A percentile compares a stretch with the other conserved stretches of the same genome.
Conservation (phyloP, 2,329 filamentous ascomycete genomes). For the Claviceps paspali region DNA sequence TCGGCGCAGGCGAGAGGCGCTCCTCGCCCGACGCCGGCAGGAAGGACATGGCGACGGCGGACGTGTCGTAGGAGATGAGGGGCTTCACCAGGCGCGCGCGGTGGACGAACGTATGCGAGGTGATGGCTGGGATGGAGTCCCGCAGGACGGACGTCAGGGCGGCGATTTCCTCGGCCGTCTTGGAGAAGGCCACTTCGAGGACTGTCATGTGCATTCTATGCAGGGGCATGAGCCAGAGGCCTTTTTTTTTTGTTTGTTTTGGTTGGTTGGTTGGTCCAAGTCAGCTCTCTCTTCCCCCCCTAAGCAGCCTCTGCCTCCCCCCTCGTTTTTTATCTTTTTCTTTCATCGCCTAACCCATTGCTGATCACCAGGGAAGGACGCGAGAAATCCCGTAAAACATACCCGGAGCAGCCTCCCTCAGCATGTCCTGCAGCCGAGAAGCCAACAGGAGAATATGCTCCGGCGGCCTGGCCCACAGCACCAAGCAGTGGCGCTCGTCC, state of each 20-base stretch:
- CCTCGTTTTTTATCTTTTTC: neutral
- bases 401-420: constrained; percentile 55
- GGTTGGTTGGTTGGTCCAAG: no score
- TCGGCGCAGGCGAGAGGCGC: constrained; percentile 21
- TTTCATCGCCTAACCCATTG: neutral
- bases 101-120: constrained; percentile 50
- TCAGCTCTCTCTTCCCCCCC: no score
- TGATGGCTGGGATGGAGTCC: constrained; percentile 41
- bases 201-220: constrained; percentile 71
- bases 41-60: constrained; percentile 76
- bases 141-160: constrained; percentile 43
- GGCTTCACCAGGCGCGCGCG: constrained; percentile 68
- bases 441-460: constrained; percentile 54
- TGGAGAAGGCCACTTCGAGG: constrained; percentile 71
- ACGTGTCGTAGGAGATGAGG: constrained; percentile 67
- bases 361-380: neutral
- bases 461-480: constrained; percentile 79
- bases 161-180: constrained; percentile 52
- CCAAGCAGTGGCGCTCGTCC: constrained; percentile 68
- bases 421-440: constrained; percentile 48
- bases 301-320: no score
- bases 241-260: constrained; percentile 24
- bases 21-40: constrained; percentile 59
- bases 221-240: constrained; percentile 73
- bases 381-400: constrained; percentile 16